These are phyloP conservation scores for Colletotrichum sp. DNA, from an alignment of 2,329 filamentous ascomycete species.

Conservation along the genomic window DNA sequence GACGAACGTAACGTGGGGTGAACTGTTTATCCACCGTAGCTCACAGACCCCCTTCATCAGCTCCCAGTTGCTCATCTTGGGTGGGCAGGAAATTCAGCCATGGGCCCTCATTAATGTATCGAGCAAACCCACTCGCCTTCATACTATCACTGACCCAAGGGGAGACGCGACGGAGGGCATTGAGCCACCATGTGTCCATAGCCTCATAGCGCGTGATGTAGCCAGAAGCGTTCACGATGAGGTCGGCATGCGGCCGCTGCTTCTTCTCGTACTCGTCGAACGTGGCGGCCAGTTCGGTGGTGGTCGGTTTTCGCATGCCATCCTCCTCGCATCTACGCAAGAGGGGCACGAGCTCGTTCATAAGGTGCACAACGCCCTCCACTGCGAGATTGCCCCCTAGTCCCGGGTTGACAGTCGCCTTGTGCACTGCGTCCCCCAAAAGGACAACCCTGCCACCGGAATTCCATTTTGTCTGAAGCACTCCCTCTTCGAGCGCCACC, in stretches of 20 bases:
- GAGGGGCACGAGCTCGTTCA: neutral
- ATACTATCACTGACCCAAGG: neutral
- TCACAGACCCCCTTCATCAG: neutral
- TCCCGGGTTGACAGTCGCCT: neutral
- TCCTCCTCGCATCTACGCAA: neutral
- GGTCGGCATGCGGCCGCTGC: neutral
- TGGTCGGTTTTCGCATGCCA: neutral
- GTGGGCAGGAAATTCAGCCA: neutral
- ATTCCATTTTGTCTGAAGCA: neutral
- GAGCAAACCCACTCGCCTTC: neutral
- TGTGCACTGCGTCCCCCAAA: neutral
- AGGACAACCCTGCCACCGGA: neutral
- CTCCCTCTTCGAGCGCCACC: neutral
- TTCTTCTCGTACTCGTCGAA: neutral
- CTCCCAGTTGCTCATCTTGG: neutral
- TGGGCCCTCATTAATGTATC: neutral
- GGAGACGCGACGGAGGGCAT: neutral
- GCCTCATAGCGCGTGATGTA: neutral
- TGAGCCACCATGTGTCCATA: neutral
- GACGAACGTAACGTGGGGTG: neutral
- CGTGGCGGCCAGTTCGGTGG: neutral
- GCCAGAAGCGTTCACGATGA: neutral
- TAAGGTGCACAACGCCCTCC: neutral
- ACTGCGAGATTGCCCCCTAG: neutral
- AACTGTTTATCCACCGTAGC: neutral